Conservation (phyloP, 2,329 filamentous ascomycete species). For the Nannizziopsis barbatae region DNA sequence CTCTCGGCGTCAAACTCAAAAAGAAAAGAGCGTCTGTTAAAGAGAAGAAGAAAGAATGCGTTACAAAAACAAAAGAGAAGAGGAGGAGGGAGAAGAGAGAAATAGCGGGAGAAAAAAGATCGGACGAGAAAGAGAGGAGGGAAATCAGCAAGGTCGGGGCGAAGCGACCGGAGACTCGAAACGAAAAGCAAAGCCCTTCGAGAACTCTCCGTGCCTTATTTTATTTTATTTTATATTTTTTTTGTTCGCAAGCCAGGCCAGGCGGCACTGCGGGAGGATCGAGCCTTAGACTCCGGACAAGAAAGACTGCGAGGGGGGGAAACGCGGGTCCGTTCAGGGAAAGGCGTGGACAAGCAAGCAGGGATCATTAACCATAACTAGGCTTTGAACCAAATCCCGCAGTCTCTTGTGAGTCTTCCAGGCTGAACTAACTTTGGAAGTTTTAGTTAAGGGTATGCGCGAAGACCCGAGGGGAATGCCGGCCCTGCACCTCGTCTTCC, state of each 20-base stretch:
- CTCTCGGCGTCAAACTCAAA: not conserved
- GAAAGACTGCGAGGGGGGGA: no score
- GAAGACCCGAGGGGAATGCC: no score
- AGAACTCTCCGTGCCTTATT: no score
- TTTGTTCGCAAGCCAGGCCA: no score
- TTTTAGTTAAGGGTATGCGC: no score
- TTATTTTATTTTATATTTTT: no score
- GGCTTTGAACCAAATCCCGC: not conserved
- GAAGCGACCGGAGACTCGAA: not conserved
- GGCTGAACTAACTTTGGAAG: no score
- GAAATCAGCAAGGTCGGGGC: not conserved
- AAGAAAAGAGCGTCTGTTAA: not conserved
- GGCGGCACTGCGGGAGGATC: no score
- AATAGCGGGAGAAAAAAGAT: not conserved
- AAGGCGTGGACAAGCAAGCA: conserved; percentile 7
- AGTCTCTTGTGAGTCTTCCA: not conserved
- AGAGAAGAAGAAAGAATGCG: not conserved
- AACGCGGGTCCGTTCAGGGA: conserved; percentile 1
- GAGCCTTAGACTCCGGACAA: no score
- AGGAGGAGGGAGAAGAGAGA: not conserved
- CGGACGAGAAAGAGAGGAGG: not conserved
- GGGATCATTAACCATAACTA: not conserved
- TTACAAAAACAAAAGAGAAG: not conserved
- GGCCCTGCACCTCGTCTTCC: no score
- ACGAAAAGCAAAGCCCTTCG: not conserved